Conservation (phyloP, 1,284 basidiomycete species). For the Prillingera fragicola region DNA sequence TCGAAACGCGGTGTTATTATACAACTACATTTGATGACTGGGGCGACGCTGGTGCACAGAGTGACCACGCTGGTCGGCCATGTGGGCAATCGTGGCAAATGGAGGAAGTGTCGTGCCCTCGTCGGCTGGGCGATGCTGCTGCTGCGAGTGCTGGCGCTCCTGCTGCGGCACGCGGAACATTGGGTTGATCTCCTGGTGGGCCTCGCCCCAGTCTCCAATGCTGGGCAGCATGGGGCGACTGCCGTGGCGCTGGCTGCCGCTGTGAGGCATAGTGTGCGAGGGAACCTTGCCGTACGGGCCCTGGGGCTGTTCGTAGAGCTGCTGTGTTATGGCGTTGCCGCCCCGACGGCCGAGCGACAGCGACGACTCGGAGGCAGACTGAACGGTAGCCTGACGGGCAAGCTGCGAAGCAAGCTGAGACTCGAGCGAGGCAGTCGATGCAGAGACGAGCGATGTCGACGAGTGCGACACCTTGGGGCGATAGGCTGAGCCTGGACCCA, state of each 20-base stretch:
- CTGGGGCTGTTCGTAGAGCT: constrained; percentile 24
- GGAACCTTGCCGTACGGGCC: constrained; percentile 40
- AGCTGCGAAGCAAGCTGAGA: constrained; percentile 74
- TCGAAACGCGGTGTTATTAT: no score
- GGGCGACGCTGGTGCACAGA: no score
- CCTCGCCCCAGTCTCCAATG: constrained; percentile 49
- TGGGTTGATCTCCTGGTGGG: constrained; percentile 61
- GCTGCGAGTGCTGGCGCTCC: constrained; percentile 15
- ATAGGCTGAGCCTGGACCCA: constrained; percentile 25
- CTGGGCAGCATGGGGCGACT: constrained; percentile 47
- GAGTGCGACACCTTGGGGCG: not conserved
- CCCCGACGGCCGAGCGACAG: constrained; percentile 11
- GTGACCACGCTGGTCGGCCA: constrained; percentile 70
- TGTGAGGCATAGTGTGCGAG: constrained; percentile 28
- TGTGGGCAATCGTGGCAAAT: constrained; percentile 58
- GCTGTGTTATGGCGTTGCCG: constrained; percentile 3
- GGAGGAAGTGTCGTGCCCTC: constrained; percentile 43
- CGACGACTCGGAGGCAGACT: constrained; percentile 14
- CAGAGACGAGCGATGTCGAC: constrained; percentile 64
- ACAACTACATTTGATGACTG: no score
- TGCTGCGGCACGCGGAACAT: constrained; percentile 67
- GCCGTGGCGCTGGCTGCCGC: constrained; percentile 19
- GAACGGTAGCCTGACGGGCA: constrained; percentile 64
- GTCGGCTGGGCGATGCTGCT: constrained; percentile 26
- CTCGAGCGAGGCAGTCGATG: constrained; percentile 73